phyloP scores from a whole-genome alignment of 495 filamentous ascomycete genomes.

The Aspergillus coremiiformis region DNA sequence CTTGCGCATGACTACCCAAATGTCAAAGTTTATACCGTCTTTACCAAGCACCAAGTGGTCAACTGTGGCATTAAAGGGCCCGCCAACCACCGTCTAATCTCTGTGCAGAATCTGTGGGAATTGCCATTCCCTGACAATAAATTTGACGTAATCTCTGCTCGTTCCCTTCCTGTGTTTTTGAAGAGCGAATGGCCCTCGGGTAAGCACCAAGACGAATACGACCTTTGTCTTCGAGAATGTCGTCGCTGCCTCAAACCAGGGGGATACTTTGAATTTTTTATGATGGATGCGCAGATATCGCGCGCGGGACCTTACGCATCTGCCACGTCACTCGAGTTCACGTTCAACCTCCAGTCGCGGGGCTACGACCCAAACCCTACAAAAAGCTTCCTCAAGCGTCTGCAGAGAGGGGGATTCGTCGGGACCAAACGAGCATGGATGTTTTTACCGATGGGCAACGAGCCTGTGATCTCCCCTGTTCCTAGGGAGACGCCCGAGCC shows the following conservation, averaged over 20 bases:
- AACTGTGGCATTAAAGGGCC: conserved; percentile 71
- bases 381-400: conserved; percentile 63
- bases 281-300: conserved; percentile 83
- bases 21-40: conserved; percentile 78
- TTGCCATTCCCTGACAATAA: conserved; percentile 82
- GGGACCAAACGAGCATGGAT: conserved; percentile 82
- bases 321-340: conserved; percentile 82
- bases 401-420: conserved; percentile 67
- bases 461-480: conserved; percentile 37
- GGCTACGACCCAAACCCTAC: conserved; percentile 85
- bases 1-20: conserved; percentile 76
- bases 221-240: conserved; percentile 76
- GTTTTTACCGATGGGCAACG: conserved; percentile 77
- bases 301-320: conserved; percentile 69
- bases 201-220: conserved; percentile 73
- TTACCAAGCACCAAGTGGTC: conserved; percentile 59
- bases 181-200: conserved; percentile 51
- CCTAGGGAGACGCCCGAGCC: conserved; percentile 47
- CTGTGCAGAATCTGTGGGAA: conserved; percentile 63
- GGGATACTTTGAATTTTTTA: conserved; percentile 81
- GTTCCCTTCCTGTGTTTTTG: conserved; percentile 75
- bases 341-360: conserved; percentile 74
- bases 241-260: conserved; percentile 87
- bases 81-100: conserved; percentile 74
- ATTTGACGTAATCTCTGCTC: conserved; percentile 88